phyloP scores from a whole-genome alignment of 805 yeast species.

The Candida peoriensis region DNA sequence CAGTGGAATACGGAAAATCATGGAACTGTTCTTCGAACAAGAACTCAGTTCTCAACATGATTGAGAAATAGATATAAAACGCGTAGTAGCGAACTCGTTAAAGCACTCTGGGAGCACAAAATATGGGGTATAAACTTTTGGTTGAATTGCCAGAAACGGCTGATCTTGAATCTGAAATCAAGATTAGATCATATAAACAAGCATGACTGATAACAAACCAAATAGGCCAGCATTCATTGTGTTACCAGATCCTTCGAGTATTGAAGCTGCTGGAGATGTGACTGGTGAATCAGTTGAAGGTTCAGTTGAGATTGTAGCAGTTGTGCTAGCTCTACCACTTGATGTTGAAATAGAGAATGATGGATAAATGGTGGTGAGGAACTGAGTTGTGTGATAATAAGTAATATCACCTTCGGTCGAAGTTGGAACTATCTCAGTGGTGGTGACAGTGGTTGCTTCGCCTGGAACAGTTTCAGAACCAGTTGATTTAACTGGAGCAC shows the following conservation, averaged over 20 bases:
- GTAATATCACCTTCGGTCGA: neutral
- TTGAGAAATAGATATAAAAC: too few species aligned
- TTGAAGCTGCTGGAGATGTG: constrained; percentile 23
- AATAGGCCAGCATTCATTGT: constrained; percentile 1
- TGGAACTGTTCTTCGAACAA: too few species aligned
- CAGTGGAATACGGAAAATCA: too few species aligned
- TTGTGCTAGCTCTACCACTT: too few species aligned
- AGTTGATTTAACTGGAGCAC: too few species aligned
- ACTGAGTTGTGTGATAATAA: neutral
- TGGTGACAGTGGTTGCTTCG: neutral
- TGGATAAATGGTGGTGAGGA: too few species aligned
- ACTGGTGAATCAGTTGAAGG: constrained; percentile 7
- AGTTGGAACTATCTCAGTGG: constrained; percentile 2
- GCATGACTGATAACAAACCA: constrained; percentile 1
- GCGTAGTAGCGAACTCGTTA: too few species aligned
- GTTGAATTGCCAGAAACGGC: neutral
- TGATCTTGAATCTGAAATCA: neutral
- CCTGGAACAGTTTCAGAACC: neutral
- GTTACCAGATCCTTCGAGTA: constrained; percentile 19
- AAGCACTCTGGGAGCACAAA: too few species aligned
- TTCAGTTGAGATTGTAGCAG: too few species aligned
- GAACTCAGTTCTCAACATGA: too few species aligned
- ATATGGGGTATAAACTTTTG: neutral
- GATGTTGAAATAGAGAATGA: neutral
- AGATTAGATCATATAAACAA: constrained; percentile 1